phyloP scores from a whole-genome alignment of 257 asterid genomes.

The Anisodus acutangulus region DNA sequence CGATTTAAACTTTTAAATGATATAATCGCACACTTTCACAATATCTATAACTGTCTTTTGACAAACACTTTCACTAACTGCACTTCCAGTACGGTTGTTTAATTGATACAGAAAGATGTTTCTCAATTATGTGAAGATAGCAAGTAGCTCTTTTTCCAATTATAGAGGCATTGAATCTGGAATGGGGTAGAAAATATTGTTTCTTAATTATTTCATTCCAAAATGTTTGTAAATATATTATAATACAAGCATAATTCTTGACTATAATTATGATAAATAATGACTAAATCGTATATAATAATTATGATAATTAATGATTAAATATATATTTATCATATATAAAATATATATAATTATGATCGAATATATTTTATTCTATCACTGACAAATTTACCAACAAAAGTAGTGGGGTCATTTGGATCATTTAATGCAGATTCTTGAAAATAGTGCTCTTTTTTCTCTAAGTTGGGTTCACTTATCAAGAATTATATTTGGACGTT shows the following conservation, averaged over 20 bases:
- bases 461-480: background rate
- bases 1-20: background rate
- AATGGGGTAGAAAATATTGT: no score
- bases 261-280: no score
- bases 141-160: conserved; percentile 26
- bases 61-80: background rate
- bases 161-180: conserved; percentile 35
- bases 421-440: conserved; percentile 11
- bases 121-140: conserved; percentile 8
- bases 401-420: conserved; percentile 31
- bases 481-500: background rate
- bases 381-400: conserved; percentile 33
- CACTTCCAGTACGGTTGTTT: conserved; percentile 29
- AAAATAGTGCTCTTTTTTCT: conserved; percentile 11
- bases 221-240: no score
- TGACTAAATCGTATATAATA: no score
- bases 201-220: no score
- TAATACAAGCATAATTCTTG: no score
- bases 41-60: background rate
- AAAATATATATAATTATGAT: no score
- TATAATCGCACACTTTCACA: background rate
- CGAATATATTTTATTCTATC: no score
- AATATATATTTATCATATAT: no score
- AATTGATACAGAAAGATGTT: conserved; percentile 11
- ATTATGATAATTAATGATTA: no score